A percentile compares a stretch with the other conserved stretches of the same genome.
phyloP scores from a whole-genome alignment of 768 basidiomycete genomes.

The Termitomyces sp. region DNA sequence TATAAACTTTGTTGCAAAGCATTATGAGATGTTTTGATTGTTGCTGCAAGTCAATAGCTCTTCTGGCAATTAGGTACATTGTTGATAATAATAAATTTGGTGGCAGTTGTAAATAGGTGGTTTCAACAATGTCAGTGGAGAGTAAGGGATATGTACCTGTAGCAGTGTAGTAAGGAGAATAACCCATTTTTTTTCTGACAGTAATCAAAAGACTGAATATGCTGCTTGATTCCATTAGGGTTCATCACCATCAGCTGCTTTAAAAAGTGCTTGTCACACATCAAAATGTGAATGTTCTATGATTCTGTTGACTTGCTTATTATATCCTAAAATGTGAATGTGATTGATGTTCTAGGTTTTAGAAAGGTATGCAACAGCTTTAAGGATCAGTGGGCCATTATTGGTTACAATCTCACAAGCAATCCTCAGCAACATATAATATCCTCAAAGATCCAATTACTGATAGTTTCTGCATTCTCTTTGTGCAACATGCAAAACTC shows the following conservation, averaged over 20 bases:
- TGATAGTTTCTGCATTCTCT: too few relatives aligned
- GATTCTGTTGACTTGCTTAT: too few relatives aligned
- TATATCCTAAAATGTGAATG: too few relatives aligned
- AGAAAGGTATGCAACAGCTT: slow-evolving; percentile 22
- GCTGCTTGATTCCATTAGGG: slow-evolving; percentile 25
- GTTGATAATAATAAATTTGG: slow-evolving; percentile 17
- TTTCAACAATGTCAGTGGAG: too few relatives aligned
- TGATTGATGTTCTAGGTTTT: too few relatives aligned
- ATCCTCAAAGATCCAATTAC: too few relatives aligned
- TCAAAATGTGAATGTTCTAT: too few relatives aligned
- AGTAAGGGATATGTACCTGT: slow-evolving; percentile 28
- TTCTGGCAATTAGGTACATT: slow-evolving; percentile 18
- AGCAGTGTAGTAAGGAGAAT: slow-evolving; percentile 28
- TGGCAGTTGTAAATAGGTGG: slow-evolving; percentile 25
- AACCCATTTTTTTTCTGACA: slow-evolving; percentile 21
- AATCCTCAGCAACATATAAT: too few relatives aligned
- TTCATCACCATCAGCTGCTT: slow-evolving; percentile 26
- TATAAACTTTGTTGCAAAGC: too few relatives aligned
- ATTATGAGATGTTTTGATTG: too few relatives aligned
- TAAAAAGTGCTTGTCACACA: too few relatives aligned
- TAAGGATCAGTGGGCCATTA: too few relatives aligned
- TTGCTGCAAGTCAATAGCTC: slow-evolving; percentile 21
- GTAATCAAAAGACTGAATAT: slow-evolving; percentile 36
- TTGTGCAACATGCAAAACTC: slow-evolving; percentile 21
- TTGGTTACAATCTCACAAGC: slow-evolving; percentile 36